Percentiles rank a stretch among this genome's conserved stretches.
Conservation (phyloP, 768 basidiomycete species). For the Xerocomellus chrysenteron region DNA sequence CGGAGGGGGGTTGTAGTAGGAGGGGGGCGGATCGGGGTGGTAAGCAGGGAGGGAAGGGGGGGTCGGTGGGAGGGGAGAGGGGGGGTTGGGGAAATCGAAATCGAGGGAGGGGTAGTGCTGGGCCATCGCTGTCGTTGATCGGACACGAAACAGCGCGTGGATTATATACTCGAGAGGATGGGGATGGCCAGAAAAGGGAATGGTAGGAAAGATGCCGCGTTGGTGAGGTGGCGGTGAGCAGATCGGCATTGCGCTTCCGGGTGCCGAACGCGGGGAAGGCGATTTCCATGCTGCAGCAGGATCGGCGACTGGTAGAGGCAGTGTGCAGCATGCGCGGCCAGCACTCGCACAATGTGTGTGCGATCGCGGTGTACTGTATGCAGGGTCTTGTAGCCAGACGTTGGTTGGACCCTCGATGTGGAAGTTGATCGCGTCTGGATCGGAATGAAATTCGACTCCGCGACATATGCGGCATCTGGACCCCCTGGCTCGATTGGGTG, state of each 20-base stretch:
- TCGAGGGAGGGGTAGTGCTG: conserved; percentile 15
- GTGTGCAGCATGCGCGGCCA: too few species aligned
- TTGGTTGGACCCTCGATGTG: conserved; percentile 4
- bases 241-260: conserved; percentile 23
- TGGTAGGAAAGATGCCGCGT: not conserved
- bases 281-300: not conserved
- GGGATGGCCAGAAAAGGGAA: conserved; percentile 15
- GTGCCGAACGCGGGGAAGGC: not conserved
- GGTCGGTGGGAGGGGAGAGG: not conserved
- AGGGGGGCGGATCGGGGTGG: conserved; percentile 7
- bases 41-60: conserved; percentile 9
- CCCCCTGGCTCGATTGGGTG: conserved; percentile 1
- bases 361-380: not conserved
- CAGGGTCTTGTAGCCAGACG: not conserved
- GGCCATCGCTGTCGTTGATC: conserved; percentile 18
- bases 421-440: conserved; percentile 25
- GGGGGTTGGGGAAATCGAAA: conserved; percentile 4
- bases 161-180: conserved; percentile 18
- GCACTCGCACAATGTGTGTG: not conserved
- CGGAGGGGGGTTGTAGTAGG: conserved; percentile 5
- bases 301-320: not conserved
- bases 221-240: conserved; percentile 1
- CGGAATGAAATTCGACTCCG: conserved; percentile 26
- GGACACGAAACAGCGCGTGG: not conserved
- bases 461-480: conserved; percentile 6